A percentile compares a stretch with the other conserved stretches of the same genome.
Evolutionary conservation across 495 filamentous ascomycete genomes (phyloP).

Genomic region (Sordaria brevicollis): DNA sequence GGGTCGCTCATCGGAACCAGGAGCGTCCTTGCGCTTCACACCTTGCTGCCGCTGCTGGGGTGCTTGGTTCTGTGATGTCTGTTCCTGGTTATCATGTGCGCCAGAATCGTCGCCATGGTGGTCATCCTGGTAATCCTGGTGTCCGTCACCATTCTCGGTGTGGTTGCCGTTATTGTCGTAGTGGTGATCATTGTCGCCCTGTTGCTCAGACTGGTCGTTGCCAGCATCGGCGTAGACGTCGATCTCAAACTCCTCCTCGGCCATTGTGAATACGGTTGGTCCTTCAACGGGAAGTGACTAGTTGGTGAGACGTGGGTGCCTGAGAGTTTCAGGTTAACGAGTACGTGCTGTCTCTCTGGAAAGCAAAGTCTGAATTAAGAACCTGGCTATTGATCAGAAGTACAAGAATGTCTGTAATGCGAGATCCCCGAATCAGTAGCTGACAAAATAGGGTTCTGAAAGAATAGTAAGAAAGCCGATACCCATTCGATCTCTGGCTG

Average conservation of each 20-base stretch:
- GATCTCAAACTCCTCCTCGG: conserved; percentile 95
- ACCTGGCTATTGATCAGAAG: conserved; percentile 24
- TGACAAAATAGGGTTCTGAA: conserved; percentile 3
- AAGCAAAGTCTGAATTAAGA: conserved; percentile 16
- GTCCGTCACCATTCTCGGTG: conserved; percentile 34
- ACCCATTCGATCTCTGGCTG: not conserved
- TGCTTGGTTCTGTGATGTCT: conserved; percentile 7
- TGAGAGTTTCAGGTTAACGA: conserved; percentile 3
- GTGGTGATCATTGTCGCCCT: conserved; percentile 60
- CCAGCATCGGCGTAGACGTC: conserved; percentile 90
- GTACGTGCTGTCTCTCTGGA: conserved; percentile 2
- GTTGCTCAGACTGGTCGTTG: conserved; percentile 25
- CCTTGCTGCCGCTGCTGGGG: conserved; percentile 45
- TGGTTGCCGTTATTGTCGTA: conserved; percentile 71
- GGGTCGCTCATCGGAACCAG: conserved; percentile 57
- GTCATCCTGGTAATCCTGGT: conserved; percentile 25
- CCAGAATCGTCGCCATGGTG: conserved; percentile 37
- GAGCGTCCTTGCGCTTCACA: conserved; percentile 58
- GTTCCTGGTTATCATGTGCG: conserved; percentile 28
- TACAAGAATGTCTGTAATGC: conserved; percentile 19
- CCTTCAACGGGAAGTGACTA: not conserved
- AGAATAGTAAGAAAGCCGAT: not conserved
- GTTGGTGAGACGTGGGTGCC: not conserved
- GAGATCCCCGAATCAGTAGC: conserved; percentile 12
- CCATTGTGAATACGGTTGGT: conserved; percentile 14